Evolutionary conservation across 305 asterid species (phyloP).

Genomic region (Plantago lanceolata): DNA sequence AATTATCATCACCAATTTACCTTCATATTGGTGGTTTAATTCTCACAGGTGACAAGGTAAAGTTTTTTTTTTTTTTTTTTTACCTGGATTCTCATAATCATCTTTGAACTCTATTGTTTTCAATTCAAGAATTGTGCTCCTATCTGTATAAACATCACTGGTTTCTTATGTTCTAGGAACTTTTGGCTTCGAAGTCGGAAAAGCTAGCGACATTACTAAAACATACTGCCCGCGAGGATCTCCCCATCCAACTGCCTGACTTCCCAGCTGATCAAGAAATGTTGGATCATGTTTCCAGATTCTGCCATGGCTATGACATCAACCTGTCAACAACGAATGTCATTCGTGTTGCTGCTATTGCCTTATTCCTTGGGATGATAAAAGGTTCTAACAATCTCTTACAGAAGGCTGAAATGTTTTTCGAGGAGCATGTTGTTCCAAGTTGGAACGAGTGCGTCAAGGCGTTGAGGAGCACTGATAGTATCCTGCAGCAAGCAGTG

Average conservation of each 20-base stretch:
- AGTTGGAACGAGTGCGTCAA: slow-evolving; percentile 63
- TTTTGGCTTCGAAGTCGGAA: slow-evolving; percentile 56
- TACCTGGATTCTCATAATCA: not conserved
- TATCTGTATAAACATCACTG: not conserved
- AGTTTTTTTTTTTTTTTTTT: not conserved
- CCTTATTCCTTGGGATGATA: slow-evolving; percentile 70
- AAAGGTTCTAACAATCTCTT: slow-evolving; percentile 54
- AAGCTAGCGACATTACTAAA: slow-evolving; percentile 40
- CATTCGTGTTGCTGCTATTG: slow-evolving; percentile 48
- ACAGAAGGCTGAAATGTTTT: slow-evolving; percentile 35
- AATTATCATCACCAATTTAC: slow-evolving; percentile 41
- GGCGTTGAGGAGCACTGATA: slow-evolving; percentile 54
- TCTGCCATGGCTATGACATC: slow-evolving; percentile 68
- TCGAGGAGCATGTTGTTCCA: slow-evolving; percentile 38
- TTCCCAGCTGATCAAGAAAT: slow-evolving; percentile 55
- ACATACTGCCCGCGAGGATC: slow-evolving; percentile 40
- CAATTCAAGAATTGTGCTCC: not conserved
- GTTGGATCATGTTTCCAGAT: slow-evolving; percentile 61
- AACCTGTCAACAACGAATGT: slow-evolving; percentile 53
- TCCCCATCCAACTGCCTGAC: slow-evolving; percentile 43
- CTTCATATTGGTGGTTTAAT: slow-evolving; percentile 44
- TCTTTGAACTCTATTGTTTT: not conserved
- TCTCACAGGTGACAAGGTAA: slow-evolving; percentile 51
- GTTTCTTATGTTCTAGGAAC: slow-evolving; percentile 37
- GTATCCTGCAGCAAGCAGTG: slow-evolving; percentile 45